Conservation (phyloP, 305 asterid species). For the Fraxinus floribunda region DNA sequence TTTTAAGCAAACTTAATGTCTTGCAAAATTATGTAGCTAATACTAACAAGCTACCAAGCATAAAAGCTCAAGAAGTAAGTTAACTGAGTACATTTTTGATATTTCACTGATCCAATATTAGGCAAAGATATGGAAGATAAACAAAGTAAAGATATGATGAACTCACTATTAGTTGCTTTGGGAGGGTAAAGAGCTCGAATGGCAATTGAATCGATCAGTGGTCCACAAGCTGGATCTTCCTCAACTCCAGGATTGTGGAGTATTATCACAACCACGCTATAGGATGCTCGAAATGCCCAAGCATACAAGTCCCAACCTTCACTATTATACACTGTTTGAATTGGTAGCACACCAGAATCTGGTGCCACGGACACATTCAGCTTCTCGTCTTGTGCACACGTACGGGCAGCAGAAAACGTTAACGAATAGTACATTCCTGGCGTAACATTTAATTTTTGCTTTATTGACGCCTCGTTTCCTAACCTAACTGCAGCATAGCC, state of each 20-base stretch:
- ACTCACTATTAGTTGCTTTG: constrained; percentile 62
- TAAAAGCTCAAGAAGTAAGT: not conserved
- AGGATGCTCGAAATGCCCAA: constrained; percentile 69
- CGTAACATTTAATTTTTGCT: constrained; percentile 62
- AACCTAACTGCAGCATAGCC: constrained; percentile 87
- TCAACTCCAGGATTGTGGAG: constrained; percentile 88
- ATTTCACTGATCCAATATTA: not conserved
- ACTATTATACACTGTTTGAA: constrained; percentile 86
- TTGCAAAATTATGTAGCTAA: not conserved
- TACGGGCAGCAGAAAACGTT: constrained; percentile 88
- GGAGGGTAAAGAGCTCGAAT: constrained; percentile 82
- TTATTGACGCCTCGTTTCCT: constrained; percentile 88
- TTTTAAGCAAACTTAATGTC: not conserved
- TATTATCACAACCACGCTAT: constrained; percentile 43
- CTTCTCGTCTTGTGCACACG: constrained; percentile 91
- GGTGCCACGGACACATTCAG: constrained; percentile 84
- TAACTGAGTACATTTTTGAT: not conserved
- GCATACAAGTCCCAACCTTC: constrained; percentile 96
- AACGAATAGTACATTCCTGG: constrained; percentile 80
- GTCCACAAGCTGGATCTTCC: constrained; percentile 98
- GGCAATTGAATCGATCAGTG: constrained; percentile 84
- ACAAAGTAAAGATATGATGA: not conserved
- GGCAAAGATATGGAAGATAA: not conserved
- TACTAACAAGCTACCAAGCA: not conserved
- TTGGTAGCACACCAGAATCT: constrained; percentile 73